Base-by-base conservation (phyloP, 768 basidiomycete genomes). In the Boletus rubescentipes region DNA sequence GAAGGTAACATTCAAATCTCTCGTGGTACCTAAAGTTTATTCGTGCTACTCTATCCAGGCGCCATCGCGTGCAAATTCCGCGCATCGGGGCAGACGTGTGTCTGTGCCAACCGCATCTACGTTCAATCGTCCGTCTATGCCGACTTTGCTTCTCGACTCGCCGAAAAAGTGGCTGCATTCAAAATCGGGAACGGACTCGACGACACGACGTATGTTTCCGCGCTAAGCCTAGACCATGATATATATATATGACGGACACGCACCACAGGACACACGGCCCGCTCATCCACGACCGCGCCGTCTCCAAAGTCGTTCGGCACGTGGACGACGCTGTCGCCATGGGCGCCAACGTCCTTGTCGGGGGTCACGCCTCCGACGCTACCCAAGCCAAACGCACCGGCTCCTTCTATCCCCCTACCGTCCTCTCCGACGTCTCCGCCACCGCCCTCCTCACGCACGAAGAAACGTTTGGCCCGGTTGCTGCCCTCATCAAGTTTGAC, bases 381-480 rank as follows among this genome's bases (percentile, higher is more conserved):
- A 71, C 42, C n/a, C 23, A 51, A 8, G 0, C 49, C 14, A 34
- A 48, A 21, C 11, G 9, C 5, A 15, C 75, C 4, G 81, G 79
- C 26, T 75, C 81, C 45, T 95, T 93, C 81, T 95, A 86, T 74
- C 72, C 80, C 16, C 95, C 95, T 1, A 98, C 97, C 2, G 84
- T 99, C 42, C 83, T 99, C 26, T 81, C 83, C 5, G 91, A 98
- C 59, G 95, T 98, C 12, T 80, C 90, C 0, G 35, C 72, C 20
- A 74, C 79, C 26, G 89, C 92, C 10, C 73, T 79, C 34, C 66
- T 96, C 62, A 80, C 83, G 62, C 65, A 64, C 10, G 97, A 98
- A 68, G 97, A 99, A 77, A 98, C 97, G 0, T 99, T 99, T 64
- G 97, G 96, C 0, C 95, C 93, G 0, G 71, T 96, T 36, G 93